These are phyloP conservation scores for Candida adriatica DNA, from an alignment of 805 yeast genomes.

Conservation along the genomic window DNA sequence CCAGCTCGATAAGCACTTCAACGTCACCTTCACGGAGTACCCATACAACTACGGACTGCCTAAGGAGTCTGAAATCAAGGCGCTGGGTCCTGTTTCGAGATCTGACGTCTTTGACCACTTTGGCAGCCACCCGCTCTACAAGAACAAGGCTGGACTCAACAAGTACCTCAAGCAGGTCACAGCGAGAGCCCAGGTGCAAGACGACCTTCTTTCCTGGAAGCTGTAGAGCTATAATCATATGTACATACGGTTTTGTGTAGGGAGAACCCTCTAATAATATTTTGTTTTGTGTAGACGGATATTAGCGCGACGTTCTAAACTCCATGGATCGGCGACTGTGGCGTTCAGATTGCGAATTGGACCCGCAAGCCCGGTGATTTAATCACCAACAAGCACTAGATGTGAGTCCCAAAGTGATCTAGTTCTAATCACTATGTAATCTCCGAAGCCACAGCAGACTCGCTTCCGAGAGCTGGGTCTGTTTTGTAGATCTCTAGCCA, in stretches of 20 bases:
- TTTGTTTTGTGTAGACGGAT: too few relatives aligned
- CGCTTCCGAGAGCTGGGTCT: too few relatives aligned
- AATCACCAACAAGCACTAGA: too few relatives aligned
- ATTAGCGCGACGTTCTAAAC: too few relatives aligned
- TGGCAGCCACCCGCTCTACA: slow-evolving; percentile 30
- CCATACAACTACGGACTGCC: slow-evolving; percentile 72
- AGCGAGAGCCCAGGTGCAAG: slow-evolving; percentile 10
- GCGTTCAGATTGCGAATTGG: too few relatives aligned
- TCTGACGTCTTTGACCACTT: slow-evolving; percentile 64
- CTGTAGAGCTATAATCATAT: slow-evolving; percentile 5
- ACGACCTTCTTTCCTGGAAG: slow-evolving; percentile 16
- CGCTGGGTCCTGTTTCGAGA: slow-evolving; percentile 36
- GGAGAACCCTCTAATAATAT: too few relatives aligned
- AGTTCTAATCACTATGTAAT: too few relatives aligned
- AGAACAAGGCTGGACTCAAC: slow-evolving; percentile 51
- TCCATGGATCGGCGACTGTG: too few relatives aligned
- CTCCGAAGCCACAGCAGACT: too few relatives aligned
- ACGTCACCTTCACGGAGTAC: slow-evolving; percentile 37
- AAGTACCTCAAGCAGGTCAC: slow-evolving; percentile 52
- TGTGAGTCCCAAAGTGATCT: too few relatives aligned
- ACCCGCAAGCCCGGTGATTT: too few relatives aligned
- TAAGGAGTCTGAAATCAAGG: slow-evolving; percentile 51
- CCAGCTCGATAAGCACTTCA: slow-evolving; percentile 23
- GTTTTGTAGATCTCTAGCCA: too few relatives aligned
- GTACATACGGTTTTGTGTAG: neutral